phyloP scores from a whole-genome alignment of 805 yeast genomes.

The Zygosaccharomyces bailii region DNA sequence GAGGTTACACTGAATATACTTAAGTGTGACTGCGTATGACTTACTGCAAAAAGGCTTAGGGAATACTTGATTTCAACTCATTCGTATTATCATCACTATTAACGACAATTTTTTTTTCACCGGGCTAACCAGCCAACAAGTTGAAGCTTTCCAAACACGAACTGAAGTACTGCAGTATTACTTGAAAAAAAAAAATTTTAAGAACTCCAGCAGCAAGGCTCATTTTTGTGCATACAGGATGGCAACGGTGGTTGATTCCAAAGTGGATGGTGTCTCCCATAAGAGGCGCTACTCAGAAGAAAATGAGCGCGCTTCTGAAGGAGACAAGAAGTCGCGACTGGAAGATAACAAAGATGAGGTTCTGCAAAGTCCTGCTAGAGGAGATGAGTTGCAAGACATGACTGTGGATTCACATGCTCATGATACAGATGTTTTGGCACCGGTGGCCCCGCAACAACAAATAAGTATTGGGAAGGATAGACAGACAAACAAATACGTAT shows the following conservation, averaged over 20 bases:
- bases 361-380: slow-evolving; percentile 11
- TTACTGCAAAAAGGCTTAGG: no score
- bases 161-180: no score
- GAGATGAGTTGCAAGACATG: slow-evolving; percentile 23
- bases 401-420: slow-evolving; percentile 20
- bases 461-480: slow-evolving; percentile 29
- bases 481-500: slow-evolving; percentile 32
- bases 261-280: slow-evolving; percentile 12
- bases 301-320: slow-evolving; percentile 11
- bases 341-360: slow-evolving; percentile 13
- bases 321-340: slow-evolving; percentile 18
- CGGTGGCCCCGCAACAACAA: slow-evolving; percentile 21
- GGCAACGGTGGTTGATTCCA: slow-evolving; percentile 52
- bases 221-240: slow-evolving; percentile 64
- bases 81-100: slow-evolving; percentile 60
- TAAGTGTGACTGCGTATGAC: neutral
- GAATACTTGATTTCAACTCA: slow-evolving; percentile 47
- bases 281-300: slow-evolving; percentile 22
- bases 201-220: slow-evolving; percentile 37
- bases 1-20: slow-evolving; percentile 39
- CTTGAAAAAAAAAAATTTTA: no score
- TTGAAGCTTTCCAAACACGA: neutral
- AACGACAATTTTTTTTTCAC: neutral
- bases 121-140: neutral
- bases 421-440: slow-evolving; percentile 17